Evolutionary conservation across 2,329 filamentous ascomycete species (phyloP).

Genomic region (Lasiodiplodia citricola): DNA sequence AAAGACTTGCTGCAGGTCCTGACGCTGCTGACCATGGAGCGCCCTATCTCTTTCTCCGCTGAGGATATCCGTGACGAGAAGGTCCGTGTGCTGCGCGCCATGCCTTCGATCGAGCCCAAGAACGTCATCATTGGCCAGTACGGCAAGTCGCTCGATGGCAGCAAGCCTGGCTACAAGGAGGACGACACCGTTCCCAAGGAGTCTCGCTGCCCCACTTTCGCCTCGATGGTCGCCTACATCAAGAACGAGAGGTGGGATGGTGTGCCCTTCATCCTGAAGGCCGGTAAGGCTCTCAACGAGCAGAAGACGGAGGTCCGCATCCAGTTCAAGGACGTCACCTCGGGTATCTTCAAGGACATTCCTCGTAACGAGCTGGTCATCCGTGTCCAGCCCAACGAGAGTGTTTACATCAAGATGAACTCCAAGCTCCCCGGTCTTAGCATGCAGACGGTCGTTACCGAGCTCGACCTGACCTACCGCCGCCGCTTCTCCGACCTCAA

Average conservation of each 20-base stretch:
- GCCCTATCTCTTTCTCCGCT: constrained; percentile 95
- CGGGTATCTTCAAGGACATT: constrained; percentile 99
- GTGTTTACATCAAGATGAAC: constrained; percentile 99
- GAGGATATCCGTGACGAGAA: constrained; percentile 99
- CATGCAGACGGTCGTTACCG: constrained; percentile 99
- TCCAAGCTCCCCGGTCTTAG: constrained; percentile 97
- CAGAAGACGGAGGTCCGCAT: constrained; percentile 99
- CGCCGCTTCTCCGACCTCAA: constrained; percentile 98
- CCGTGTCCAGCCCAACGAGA: constrained; percentile 98
- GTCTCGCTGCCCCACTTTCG: constrained; percentile 97
- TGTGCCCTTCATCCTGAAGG: constrained; percentile 99
- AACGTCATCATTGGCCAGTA: constrained; percentile 99
- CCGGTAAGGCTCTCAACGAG: constrained; percentile 97
- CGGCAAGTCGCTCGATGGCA: constrained; percentile 92
- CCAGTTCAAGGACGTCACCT: constrained; percentile 99
- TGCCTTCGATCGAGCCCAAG: constrained; percentile 95
- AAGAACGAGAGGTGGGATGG: constrained; percentile 99
- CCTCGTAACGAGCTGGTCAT: constrained; percentile 99
- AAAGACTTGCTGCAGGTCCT: constrained; percentile 88
- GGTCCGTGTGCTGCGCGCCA: constrained; percentile 91
- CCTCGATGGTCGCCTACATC: constrained; percentile 95
- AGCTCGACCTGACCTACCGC: constrained; percentile 97
- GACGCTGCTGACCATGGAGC: constrained; percentile 96
- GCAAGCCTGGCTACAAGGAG: constrained; percentile 97
- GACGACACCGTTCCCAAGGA: constrained; percentile 98